Base-by-base conservation (phyloP, 805 yeast species). In the Kazachstania taianensis region DNA sequence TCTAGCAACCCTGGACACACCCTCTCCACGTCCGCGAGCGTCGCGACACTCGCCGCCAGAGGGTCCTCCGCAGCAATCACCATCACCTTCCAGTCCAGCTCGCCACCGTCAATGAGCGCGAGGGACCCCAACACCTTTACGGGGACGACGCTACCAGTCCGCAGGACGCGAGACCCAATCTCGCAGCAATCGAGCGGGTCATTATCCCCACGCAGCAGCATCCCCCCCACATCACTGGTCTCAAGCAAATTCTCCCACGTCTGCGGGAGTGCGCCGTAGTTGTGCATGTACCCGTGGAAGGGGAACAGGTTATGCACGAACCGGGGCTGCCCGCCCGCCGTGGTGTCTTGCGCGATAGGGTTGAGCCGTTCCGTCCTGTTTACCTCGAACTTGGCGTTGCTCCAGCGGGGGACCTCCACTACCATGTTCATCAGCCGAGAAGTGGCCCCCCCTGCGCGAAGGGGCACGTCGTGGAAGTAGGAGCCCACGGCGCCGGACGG, bases 161-260 rank as follows among this genome's bases (percentile, higher is more conserved):
- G 48, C 27, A 74, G 67, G 3, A 79, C 69, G 7, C 53, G 45
- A 30, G 72, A 65, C 15, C 95, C 94, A 40, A 89, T 84, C 52
- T 89, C 98, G 54, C 95, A 78, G 31, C 87, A 87, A 54, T 89
- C 98, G 42, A 89, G 65, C 3, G 98, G 98, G 61, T 89, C 98
- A 54, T 85, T 83, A 63, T 89, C 98, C 42, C 98, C 98, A 41
- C 62, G 61, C 24, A 71, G 58, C 3, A 58, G 47, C 44, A 69
- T 71, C 53, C 63, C 69, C 40, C 72, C 64, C 55, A 48, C 62
- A 7, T 37, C 35, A n/a, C 30, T 30, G 3, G 27, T 20, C 15
- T 16, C 8, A 40, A 78, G 73, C n/a, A 94, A 94, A 55, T 92
- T 94, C 62, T 89, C 98, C 97, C 97, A 89, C 3, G 97, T 89